Conservation (phyloP, 2,329 filamentous ascomycete species). For the Teratosphaeria gauchensis region DNA sequence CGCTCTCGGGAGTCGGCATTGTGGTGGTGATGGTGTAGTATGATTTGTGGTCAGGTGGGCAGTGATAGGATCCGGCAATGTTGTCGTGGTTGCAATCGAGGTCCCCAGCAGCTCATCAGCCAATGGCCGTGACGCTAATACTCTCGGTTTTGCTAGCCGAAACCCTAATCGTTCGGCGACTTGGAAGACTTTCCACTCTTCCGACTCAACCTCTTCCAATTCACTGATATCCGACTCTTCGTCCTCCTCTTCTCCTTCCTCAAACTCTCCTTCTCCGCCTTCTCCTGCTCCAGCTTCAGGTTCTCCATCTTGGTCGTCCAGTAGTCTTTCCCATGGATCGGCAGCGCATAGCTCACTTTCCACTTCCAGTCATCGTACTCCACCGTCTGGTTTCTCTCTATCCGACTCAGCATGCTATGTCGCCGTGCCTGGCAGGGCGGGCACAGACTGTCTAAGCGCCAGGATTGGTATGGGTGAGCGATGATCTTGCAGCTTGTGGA, state of each 20-base stretch:
- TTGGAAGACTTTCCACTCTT: neutral
- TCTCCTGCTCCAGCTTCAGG: constrained; percentile 6
- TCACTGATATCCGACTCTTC: neutral
- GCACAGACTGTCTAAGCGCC: constrained; percentile 27
- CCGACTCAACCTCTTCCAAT: constrained; percentile 16
- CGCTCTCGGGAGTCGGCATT: constrained; percentile 80
- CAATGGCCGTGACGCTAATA: neutral
- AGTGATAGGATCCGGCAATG: constrained; percentile 9
- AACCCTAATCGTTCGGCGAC: neutral
- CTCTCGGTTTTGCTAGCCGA: neutral
- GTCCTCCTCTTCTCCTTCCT: constrained; percentile 4
- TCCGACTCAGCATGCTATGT: constrained; percentile 15
- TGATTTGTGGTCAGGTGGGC: neutral
- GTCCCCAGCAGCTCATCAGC: neutral
- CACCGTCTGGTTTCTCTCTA: constrained; percentile 21
- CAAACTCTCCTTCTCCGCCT: constrained; percentile 9
- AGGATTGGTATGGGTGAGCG: constrained; percentile 28
- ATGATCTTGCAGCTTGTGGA: constrained; percentile 17
- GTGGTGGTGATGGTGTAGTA: constrained; percentile 6
- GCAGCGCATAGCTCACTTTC: constrained; percentile 31
- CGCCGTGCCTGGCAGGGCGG: constrained; percentile 21
- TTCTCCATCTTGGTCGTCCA: constrained; percentile 14
- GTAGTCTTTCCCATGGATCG: constrained; percentile 20
- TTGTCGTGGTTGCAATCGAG: constrained; percentile 21
- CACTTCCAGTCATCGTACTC: constrained; percentile 31